These are phyloP conservation scores for Bacidia gigantensis DNA, from an alignment of 495 filamentous ascomycete genomes.

Conservation along the genomic window DNA sequence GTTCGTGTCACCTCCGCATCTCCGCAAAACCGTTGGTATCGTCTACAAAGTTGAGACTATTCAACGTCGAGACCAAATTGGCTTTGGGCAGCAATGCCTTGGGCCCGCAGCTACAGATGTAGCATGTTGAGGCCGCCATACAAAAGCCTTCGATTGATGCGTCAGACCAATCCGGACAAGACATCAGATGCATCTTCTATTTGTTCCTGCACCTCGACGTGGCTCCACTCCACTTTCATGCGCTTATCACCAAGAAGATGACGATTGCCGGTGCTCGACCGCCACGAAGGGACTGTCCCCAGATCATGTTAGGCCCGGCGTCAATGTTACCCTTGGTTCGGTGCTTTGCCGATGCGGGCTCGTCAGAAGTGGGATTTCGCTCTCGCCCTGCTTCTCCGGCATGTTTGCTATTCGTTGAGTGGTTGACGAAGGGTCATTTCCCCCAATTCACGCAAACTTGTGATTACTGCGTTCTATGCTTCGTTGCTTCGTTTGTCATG, in stretches of 20 bases:
- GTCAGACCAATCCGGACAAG: neutral
- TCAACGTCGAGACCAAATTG: neutral
- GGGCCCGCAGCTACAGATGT: neutral
- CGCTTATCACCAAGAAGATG: constrained; percentile 2
- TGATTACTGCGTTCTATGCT: neutral
- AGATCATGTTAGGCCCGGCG: neutral
- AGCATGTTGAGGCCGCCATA: constrained; percentile 1
- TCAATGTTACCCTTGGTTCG: neutral
- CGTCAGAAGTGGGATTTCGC: neutral
- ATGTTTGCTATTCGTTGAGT: neutral
- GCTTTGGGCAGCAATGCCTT: constrained; percentile 4
- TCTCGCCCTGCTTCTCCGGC: neutral
- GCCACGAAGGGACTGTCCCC: neutral
- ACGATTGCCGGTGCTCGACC: neutral
- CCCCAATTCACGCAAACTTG: neutral
- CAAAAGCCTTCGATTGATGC: neutral
- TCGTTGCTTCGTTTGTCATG: neutral
- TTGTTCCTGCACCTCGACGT: constrained; percentile 12
- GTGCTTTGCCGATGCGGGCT: neutral
- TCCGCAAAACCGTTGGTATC: neutral
- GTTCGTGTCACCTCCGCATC: neutral
- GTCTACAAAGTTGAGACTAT: neutral
- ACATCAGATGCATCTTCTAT: neutral
- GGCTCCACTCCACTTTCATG: constrained; percentile 12
- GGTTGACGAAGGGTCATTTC: neutral